Evolutionary conservation across 441 rosid species (phyloP).

Genomic region (Hura crepitans): DNA sequence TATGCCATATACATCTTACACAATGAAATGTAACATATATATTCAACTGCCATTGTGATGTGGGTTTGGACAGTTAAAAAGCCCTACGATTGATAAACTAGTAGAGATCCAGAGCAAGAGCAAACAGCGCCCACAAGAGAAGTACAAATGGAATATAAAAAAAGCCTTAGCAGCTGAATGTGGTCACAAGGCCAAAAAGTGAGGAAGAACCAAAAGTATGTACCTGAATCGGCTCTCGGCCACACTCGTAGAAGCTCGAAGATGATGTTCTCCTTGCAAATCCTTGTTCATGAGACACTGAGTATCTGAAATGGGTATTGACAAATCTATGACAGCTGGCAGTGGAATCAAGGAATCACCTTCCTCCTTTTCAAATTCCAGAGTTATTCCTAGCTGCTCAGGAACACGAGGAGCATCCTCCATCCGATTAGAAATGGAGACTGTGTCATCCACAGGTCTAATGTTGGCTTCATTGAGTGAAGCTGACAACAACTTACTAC

Average conservation of each 20-base stretch:
- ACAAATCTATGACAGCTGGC: conserved; percentile 55
- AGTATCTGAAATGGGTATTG: conserved; percentile 46
- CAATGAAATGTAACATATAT: not conserved
- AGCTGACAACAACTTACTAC: conserved; percentile 55
- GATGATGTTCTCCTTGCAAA: conserved; percentile 37
- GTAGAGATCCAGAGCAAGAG: not conserved
- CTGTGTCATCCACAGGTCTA: conserved; percentile 35
- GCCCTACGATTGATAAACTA: not conserved
- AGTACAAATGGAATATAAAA: too few species aligned
- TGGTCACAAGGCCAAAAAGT: not conserved
- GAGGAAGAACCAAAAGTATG: not conserved
- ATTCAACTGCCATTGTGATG: not conserved
- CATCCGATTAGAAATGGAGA: conserved; percentile 36
- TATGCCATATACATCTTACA: not conserved
- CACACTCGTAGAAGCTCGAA: conserved; percentile 39
- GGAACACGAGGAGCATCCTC: conserved; percentile 40
- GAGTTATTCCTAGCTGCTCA: conserved; percentile 58
- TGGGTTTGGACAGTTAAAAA: not conserved
- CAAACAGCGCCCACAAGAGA: not conserved
- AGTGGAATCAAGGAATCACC: conserved; percentile 43
- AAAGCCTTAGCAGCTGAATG: not conserved
- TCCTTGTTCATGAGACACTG: conserved; percentile 30
- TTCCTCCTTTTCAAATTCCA: conserved; percentile 58
- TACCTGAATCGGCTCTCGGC: conserved; percentile 88
- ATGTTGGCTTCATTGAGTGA: conserved; percentile 62